Evolutionary conservation across 805 yeast species (phyloP), one percentile per base, ranked within the genome.

Genomic region (Saccharomyces eubayanus): DNA sequence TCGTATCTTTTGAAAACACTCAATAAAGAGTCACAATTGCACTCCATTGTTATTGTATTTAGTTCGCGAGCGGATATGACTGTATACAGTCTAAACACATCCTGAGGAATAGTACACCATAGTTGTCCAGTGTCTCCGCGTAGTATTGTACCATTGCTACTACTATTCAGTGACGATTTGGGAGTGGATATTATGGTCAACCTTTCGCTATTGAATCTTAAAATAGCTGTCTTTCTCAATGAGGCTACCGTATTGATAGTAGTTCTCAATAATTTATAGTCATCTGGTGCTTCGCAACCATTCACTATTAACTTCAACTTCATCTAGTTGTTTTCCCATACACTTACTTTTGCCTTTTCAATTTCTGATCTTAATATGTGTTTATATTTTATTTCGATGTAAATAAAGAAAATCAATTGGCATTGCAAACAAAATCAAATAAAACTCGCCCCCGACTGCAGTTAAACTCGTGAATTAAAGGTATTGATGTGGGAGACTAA

Each of bases 71-170:
- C 62, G 6, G 70, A 62, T 30, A 53, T 54, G 1, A 69, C 68
- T 3, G 54, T 53, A 48, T 68, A 69, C 5, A 56, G 50, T 28
- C 58, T 57, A 47, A 69, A 69, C 4, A 65, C 66, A 59, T 67
- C 70, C 9, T 51, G 51, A 1, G 71, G 71, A 8, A 67, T 63
- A 9, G 69, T 63, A 48, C 71, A 68, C 71, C 71, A 67, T 31
- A 67, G 53, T 48, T 67, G 70, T 2, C 70, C 71, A 11, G 61
- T 59, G 51, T 68, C 71, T 11, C 61, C 63, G 5, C 61, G 62
- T 24, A 62, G 48, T 14, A 57, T 45, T 2, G 65, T 55, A 16
- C 55, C 56, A 28, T 57, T 54, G 29, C 51, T 51, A 20, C 52
- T 46, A 10, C 43, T 53, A n/a, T 31, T 49, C 2, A 40, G n/a